Percentiles rank a stretch among this genome's conserved stretches.
These are phyloP conservation scores for Delonix regia DNA, from an alignment of 306 rosid species.

Conservation along the genomic window DNA sequence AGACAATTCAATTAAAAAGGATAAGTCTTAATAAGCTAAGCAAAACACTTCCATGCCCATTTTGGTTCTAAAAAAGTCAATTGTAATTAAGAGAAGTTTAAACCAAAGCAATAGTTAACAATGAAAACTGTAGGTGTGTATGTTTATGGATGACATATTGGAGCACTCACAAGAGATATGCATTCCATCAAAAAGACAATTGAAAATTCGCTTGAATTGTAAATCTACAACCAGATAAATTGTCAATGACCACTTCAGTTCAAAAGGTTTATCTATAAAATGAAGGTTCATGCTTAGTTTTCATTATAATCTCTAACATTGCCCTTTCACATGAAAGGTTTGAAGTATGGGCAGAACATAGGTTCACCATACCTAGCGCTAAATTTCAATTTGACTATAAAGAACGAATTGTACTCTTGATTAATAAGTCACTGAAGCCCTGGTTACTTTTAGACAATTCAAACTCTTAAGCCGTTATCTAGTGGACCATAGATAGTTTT, in stretches of 20 bases:
- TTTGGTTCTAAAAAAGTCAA: not conserved
- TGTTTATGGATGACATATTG: not conserved
- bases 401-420: too few species aligned
- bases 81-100: not conserved
- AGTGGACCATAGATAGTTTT: not conserved
- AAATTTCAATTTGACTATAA: too few species aligned
- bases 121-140: not conserved
- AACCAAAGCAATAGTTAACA: not conserved
- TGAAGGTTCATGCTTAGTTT: not conserved
- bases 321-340: too few species aligned
- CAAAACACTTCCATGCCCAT: constrained; percentile 26
- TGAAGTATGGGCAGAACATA: too few species aligned
- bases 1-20: not conserved
- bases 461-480: not conserved
- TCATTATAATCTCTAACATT: too few species aligned
- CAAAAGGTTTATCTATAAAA: not conserved
- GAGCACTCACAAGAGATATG: not conserved
- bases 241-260: not conserved
- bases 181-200: not conserved
- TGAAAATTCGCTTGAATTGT: not conserved
- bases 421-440: too few species aligned
- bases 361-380: too few species aligned
- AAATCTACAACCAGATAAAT: not conserved
- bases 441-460: not conserved
- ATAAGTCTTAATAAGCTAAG: not conserved